These are phyloP conservation scores for Ogataea pini DNA, from an alignment of 805 yeast species.

Conservation along the genomic window DNA sequence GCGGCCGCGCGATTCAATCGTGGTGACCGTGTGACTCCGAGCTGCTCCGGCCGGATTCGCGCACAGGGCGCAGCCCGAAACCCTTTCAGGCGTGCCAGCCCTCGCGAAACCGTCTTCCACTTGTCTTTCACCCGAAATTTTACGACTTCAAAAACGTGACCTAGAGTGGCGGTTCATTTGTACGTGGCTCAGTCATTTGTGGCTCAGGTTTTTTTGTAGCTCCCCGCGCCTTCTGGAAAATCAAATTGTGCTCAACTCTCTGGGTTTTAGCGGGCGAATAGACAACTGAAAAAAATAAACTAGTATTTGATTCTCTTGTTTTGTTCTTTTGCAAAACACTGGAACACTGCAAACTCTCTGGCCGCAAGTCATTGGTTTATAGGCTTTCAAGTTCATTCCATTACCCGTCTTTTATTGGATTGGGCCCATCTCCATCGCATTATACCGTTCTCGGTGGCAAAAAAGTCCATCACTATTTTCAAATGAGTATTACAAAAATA, in stretches of 20 bases:
- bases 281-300: not conserved
- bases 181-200: not conserved
- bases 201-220: not conserved
- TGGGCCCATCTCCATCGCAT: not conserved
- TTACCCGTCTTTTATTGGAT: not conserved
- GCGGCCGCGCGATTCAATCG: not conserved
- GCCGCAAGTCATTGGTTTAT: not conserved
- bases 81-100: too few relatives aligned
- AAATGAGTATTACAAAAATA: conserved; percentile 4
- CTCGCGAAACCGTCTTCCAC: not conserved
- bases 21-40: not conserved
- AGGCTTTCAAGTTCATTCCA: not conserved
- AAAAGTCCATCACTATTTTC: not conserved
- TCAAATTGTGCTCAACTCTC: not conserved
- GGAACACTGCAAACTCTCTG: not conserved
- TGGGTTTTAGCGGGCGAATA: conserved; percentile 4
- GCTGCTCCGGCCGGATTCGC: not conserved
- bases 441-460: not conserved
- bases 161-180: not conserved
- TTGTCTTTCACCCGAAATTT: not conserved
- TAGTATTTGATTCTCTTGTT: not conserved
- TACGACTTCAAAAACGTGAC: conserved; percentile 1
- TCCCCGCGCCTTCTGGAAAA: conserved; percentile 2
- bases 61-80: not conserved
- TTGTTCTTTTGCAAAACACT: not conserved